Conservation (phyloP, 2,329 filamentous ascomycete species). For the Fusarium pininemorale region DNA sequence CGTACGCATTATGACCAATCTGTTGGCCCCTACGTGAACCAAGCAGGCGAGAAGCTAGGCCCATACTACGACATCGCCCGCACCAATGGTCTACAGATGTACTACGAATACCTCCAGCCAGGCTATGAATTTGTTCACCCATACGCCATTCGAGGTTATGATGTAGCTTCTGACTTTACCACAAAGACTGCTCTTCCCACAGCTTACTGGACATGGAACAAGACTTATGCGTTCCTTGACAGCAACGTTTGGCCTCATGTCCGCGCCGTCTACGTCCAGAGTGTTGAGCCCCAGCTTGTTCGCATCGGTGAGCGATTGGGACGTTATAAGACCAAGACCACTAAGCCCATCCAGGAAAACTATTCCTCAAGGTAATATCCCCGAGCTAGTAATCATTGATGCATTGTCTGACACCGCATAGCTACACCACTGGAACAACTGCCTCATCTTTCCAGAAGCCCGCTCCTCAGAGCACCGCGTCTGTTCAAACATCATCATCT, state of each 20-base stretch:
- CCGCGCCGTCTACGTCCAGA: constrained; percentile 83
- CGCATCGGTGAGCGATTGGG: constrained; percentile 92
- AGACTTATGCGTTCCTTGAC: constrained; percentile 75
- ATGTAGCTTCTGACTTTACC: constrained; percentile 71
- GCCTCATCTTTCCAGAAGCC: constrained; percentile 50
- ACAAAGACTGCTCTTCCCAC: constrained; percentile 77
- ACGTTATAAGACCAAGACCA: constrained; percentile 64
- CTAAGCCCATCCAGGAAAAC: constrained; percentile 43
- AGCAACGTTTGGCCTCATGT: constrained; percentile 83
- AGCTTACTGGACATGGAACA: constrained; percentile 74
- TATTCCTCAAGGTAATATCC: constrained; percentile 25
- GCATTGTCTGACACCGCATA: constrained; percentile 16
- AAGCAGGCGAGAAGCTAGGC: constrained; percentile 62
- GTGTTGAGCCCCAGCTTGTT: constrained; percentile 93
- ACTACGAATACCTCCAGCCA: constrained; percentile 78
- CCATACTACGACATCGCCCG: constrained; percentile 79
- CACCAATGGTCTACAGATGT: constrained; percentile 72
- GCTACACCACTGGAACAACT: constrained; percentile 38
- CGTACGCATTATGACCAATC: constrained; percentile 74
- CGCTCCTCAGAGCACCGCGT: constrained; percentile 43
- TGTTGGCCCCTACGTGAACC: constrained; percentile 78
- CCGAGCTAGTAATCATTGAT: neutral
- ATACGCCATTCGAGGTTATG: constrained; percentile 75
- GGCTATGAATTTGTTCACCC: constrained; percentile 79
- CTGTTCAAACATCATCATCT: constrained; percentile 46